phyloP scores from a whole-genome alignment of 768 basidiomycete genomes.

The Pleurotus salmoneostramineus region DNA sequence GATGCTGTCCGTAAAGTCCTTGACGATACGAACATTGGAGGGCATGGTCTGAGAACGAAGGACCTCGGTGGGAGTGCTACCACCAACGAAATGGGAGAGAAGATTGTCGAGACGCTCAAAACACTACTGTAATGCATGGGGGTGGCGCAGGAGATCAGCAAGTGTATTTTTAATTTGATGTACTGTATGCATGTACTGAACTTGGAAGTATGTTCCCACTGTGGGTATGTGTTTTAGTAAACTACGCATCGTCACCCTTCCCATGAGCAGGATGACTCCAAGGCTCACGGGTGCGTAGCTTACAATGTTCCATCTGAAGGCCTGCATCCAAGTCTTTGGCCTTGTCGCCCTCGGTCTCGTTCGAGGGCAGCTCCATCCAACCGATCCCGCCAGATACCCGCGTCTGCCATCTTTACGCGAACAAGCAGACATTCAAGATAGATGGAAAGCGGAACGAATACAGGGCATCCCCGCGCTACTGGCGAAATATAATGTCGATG shows the following conservation, averaged over 20 bases:
- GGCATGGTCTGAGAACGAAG: slow-evolving; percentile 74
- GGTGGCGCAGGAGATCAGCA: not conserved
- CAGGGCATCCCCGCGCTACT: slow-evolving; percentile 37
- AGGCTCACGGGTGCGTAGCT: too few relatives aligned
- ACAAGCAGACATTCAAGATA: slow-evolving; percentile 33
- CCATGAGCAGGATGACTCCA: too few relatives aligned
- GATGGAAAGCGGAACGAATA: slow-evolving; percentile 37
- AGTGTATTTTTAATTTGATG: not conserved
- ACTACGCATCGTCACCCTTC: too few relatives aligned
- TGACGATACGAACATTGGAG: slow-evolving; percentile 66
- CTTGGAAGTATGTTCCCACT: not conserved
- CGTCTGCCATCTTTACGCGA: slow-evolving; percentile 34
- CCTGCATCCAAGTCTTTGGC: not conserved
- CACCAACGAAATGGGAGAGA: slow-evolving; percentile 82
- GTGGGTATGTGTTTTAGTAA: not conserved
- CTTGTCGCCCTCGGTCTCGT: not conserved
- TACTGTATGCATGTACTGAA: not conserved
- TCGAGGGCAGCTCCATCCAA: slow-evolving; percentile 20
- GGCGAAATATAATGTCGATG: slow-evolving; percentile 36
- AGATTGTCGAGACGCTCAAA: slow-evolving; percentile 71
- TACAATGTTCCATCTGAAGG: too few relatives aligned
- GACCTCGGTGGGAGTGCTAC: slow-evolving; percentile 80
- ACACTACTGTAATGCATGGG: slow-evolving; percentile 38
- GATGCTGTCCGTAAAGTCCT: slow-evolving; percentile 86
- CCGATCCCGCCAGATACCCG: slow-evolving; percentile 27